Conservation (phyloP, 495 filamentous ascomycete genomes). For the Annulohypoxylon maeteangense region DNA sequence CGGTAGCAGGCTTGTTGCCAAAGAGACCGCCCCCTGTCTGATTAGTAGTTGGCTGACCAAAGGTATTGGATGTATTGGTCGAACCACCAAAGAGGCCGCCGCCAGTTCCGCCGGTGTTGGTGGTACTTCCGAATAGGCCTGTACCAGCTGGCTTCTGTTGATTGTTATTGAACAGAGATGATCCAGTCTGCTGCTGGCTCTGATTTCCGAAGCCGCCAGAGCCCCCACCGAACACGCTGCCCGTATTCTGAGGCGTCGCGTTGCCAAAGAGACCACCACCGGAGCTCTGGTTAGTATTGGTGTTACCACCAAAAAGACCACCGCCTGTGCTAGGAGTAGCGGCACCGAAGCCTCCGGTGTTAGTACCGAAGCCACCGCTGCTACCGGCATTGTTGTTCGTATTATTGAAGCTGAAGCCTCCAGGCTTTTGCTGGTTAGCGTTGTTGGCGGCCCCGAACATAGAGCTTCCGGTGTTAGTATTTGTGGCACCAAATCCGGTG, state of each 20-base stretch:
- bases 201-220: conserved; percentile 48
- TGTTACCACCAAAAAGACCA: conserved; percentile 48
- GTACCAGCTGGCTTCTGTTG: conserved; percentile 50
- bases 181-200: conserved; percentile 66
- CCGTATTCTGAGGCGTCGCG: conserved; percentile 54
- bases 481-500: conserved; percentile 49
- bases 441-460: conserved; percentile 46
- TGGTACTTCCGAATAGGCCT: conserved; percentile 54
- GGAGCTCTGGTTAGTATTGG: conserved; percentile 53
- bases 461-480: conserved; percentile 40
- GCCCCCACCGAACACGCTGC: conserved; percentile 35
- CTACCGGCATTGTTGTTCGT: conserved; percentile 39
- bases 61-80: conserved; percentile 45
- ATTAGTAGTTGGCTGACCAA: conserved; percentile 42
- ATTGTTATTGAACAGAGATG: conserved; percentile 68
- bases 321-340: conserved; percentile 38
- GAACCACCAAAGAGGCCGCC: conserved; percentile 58
- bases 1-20: conserved; percentile 62
- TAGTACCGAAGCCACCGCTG: conserved; percentile 60
- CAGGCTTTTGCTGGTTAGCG: conserved; percentile 36
- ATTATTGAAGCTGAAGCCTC: conserved; percentile 51
- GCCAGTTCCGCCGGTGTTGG: conserved; percentile 52
- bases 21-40: conserved; percentile 70
- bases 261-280: conserved; percentile 60
- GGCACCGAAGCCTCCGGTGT: conserved; percentile 42